Conservation (phyloP, 2,329 filamentous ascomycete genomes). For the Stenocarpella maydis region DNA sequence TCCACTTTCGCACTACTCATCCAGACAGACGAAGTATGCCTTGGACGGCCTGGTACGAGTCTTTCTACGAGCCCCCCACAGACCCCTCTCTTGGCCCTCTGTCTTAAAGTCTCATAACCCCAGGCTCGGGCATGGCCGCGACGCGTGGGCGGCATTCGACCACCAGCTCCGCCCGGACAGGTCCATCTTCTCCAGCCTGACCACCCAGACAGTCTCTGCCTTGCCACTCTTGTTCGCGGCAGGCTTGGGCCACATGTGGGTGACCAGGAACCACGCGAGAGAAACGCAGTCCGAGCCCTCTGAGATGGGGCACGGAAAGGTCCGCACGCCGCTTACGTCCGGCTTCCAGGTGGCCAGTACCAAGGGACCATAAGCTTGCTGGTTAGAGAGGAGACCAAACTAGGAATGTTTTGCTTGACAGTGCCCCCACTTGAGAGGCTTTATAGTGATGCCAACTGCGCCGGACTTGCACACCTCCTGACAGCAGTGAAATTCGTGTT, state of each 20-base stretch:
- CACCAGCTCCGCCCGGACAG: constrained; percentile 12
- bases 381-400: neutral
- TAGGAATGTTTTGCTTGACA: neutral
- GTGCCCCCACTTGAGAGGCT: no score
- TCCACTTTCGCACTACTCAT: neutral
- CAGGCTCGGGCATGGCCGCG: neutral
- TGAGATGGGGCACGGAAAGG: constrained; percentile 10
- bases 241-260: constrained; percentile 17
- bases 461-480: no score
- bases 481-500: no score
- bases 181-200: constrained; percentile 18
- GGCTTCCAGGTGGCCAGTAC: no score
- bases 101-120: constrained; percentile 6
- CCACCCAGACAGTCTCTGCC: neutral
- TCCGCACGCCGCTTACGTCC: neutral
- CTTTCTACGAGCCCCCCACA: neutral
- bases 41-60: neutral
- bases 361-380: neutral
- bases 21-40: constrained; percentile 1
- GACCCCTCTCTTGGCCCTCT: neutral
- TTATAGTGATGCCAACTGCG: no score
- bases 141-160: neutral
- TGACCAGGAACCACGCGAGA: constrained; percentile 15
- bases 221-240: neutral
- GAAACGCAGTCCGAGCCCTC: constrained; percentile 3